Percentiles rank a stretch among this genome's conserved stretches.
Conservation (phyloP, 345 rosid species). For the Citropsis articulata region DNA sequence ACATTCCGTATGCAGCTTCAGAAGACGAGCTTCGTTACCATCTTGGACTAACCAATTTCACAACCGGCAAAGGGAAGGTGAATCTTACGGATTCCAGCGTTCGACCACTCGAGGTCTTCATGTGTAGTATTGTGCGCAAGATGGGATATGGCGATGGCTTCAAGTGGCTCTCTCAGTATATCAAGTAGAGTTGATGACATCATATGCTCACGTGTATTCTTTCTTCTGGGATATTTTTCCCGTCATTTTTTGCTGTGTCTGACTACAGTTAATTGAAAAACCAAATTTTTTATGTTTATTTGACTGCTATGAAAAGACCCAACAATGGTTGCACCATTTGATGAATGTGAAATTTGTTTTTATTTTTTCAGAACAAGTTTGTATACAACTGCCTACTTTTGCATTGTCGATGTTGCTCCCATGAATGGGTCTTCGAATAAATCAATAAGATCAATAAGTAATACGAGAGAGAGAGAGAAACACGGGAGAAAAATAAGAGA, state of each 20-base stretch:
- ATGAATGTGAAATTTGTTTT: conserved; percentile 4
- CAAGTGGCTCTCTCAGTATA: conserved; percentile 65
- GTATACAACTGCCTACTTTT: not conserved
- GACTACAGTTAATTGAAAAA: conserved; percentile 1
- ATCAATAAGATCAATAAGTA: no score
- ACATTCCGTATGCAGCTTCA: conserved; percentile 51
- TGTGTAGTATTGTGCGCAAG: conserved; percentile 64
- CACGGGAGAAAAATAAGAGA: no score
- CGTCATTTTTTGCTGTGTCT: conserved; percentile 14
- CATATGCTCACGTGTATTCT: not conserved
- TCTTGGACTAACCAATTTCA: conserved; percentile 52
- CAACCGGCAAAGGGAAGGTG: conserved; percentile 57
- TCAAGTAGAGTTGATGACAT: conserved; percentile 38
- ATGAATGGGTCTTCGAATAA: no score
- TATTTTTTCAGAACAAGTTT: not conserved
- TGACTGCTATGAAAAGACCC: not conserved
- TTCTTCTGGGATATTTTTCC: conserved; percentile 13
- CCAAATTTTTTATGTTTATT: not conserved
- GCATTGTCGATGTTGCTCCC: not conserved
- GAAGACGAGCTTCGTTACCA: conserved; percentile 54
- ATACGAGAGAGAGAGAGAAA: no score
- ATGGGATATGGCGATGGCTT: conserved; percentile 70
- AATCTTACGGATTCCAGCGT: conserved; percentile 37
- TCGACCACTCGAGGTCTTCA: conserved; percentile 53
- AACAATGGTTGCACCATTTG: conserved; percentile 4